phyloP scores from a whole-genome alignment of 2,329 filamentous ascomycete genomes.

The Penicillium brevicompactum region DNA sequence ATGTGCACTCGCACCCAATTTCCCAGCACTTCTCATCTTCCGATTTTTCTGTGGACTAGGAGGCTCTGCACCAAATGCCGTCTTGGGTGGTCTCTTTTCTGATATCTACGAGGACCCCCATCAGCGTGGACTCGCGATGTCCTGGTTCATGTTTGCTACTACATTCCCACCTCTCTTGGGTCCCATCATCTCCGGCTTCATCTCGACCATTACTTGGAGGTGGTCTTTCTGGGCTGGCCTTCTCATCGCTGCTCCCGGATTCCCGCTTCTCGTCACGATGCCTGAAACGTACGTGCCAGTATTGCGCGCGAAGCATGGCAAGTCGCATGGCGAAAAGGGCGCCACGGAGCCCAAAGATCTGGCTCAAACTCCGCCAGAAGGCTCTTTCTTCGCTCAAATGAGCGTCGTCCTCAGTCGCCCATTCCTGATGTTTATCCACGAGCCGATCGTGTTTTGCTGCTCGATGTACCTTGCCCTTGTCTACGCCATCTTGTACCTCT shows the following conservation, averaged over 20 bases:
- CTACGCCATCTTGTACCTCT: conserved; percentile 1
- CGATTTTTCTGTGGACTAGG: background rate
- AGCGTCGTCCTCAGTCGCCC: conserved; percentile 62
- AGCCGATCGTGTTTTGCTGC: background rate
- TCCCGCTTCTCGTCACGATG: conserved; percentile 62
- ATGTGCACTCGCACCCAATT: conserved; percentile 59
- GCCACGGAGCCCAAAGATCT: conserved; percentile 55
- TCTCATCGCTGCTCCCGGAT: conserved; percentile 61
- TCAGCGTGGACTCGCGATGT: conserved; percentile 25
- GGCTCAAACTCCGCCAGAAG: conserved; percentile 37
- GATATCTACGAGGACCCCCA: conserved; percentile 45
- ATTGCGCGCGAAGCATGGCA: conserved; percentile 58
- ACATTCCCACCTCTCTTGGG: conserved; percentile 37
- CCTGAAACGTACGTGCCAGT: conserved; percentile 66
- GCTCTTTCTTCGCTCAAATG: conserved; percentile 29
- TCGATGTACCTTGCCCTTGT: background rate
- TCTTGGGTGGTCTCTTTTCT: conserved; percentile 42
- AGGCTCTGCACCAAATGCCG: background rate
- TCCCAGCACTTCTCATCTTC: conserved; percentile 34
- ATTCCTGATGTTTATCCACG: background rate
- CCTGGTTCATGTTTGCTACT: conserved; percentile 25
- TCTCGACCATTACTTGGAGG: conserved; percentile 38
- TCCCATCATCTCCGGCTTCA: conserved; percentile 44
- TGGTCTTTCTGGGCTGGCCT: conserved; percentile 59
- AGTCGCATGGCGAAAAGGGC: background rate